A percentile compares a stretch with the other conserved stretches of the same genome.
phyloP scores from a whole-genome alignment of 2,329 filamentous ascomycete genomes.

The Helotiales sp. region DNA sequence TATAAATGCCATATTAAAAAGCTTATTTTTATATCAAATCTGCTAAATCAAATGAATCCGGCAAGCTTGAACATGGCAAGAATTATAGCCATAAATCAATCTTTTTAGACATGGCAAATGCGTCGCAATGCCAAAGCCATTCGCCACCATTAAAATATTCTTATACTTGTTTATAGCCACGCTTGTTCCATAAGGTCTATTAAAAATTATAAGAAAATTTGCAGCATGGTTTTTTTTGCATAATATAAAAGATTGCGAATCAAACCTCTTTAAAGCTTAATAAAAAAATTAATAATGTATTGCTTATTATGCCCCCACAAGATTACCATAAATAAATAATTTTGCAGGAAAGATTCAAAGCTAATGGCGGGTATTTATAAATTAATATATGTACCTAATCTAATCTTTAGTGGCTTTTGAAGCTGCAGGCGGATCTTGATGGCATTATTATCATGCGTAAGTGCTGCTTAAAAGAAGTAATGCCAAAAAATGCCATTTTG shows the following conservation, averaged over 20 bases:
- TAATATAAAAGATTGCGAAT: slow-evolving; percentile 28
- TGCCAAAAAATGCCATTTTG: slow-evolving; percentile 26
- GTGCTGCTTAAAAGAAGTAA: not conserved
- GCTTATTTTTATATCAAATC: slow-evolving; percentile 27
- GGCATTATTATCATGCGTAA: slow-evolving; percentile 12
- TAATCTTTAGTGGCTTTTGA: slow-evolving; percentile 28
- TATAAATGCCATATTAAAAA: not conserved
- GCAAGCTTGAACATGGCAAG: slow-evolving; percentile 25
- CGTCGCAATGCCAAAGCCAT: slow-evolving; percentile 24
- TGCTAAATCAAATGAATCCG: slow-evolving; percentile 29
- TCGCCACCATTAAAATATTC: slow-evolving; percentile 30
- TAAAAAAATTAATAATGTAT: slow-evolving; percentile 42
- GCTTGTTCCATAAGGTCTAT: slow-evolving; percentile 21
- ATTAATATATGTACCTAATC: slow-evolving; percentile 30
- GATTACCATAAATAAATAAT: slow-evolving; percentile 40
- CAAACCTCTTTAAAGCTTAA: slow-evolving; percentile 34
- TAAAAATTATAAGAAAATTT: slow-evolving; percentile 28
- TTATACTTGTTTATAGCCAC: slow-evolving; percentile 25
- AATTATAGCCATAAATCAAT: slow-evolving; percentile 23
- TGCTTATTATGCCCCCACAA: slow-evolving; percentile 34
- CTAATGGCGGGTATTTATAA: slow-evolving; percentile 16
- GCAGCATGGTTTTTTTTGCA: slow-evolving; percentile 10
- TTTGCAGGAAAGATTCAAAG: slow-evolving; percentile 37
- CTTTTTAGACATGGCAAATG: slow-evolving; percentile 21
- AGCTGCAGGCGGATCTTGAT: slow-evolving; percentile 22